phyloP scores from a whole-genome alignment of 2,329 filamentous ascomycete species.

The Hypocreales sp. region DNA sequence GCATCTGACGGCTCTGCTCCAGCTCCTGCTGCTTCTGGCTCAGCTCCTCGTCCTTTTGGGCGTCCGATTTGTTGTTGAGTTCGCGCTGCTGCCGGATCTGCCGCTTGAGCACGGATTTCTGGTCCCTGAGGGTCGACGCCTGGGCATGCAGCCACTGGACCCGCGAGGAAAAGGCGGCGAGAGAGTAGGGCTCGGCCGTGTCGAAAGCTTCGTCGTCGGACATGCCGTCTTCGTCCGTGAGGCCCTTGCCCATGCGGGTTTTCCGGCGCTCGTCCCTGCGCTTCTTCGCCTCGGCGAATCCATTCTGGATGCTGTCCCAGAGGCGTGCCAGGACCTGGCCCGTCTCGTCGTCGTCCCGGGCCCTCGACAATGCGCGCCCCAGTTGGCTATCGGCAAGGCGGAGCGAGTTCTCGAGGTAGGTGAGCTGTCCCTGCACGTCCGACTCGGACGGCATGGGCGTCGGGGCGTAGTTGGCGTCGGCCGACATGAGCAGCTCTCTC shows the following conservation, averaged over 20 bases:
- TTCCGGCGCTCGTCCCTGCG: conserved; percentile 37
- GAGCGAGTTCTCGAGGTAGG: conserved; percentile 49
- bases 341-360: conserved; percentile 34
- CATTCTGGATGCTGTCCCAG: conserved; percentile 39
- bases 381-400: conserved; percentile 29
- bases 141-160: conserved; percentile 67
- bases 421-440: conserved; percentile 50
- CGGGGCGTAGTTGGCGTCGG: conserved; percentile 32
- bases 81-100: conserved; percentile 94
- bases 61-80: conserved; percentile 75
- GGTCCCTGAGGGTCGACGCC: conserved; percentile 65
- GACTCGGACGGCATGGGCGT: conserved; percentile 42
- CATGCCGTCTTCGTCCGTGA: conserved; percentile 42
- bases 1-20: conserved; percentile 22
- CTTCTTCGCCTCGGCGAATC: conserved; percentile 37
- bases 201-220: conserved; percentile 47
- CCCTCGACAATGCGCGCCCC: conserved; percentile 15
- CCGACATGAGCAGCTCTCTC: conserved; percentile 37
- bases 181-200: conserved; percentile 47
- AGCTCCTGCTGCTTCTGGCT: conserved; percentile 41
- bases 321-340: conserved; percentile 36
- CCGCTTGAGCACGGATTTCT: conserved; percentile 75
- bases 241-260: conserved; percentile 38
- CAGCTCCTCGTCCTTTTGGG: conserved; percentile 51
- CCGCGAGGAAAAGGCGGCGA: conserved; percentile 62